phyloP scores from a whole-genome alignment of 306 rosid species.

The Lathyrus oleraceus region DNA sequence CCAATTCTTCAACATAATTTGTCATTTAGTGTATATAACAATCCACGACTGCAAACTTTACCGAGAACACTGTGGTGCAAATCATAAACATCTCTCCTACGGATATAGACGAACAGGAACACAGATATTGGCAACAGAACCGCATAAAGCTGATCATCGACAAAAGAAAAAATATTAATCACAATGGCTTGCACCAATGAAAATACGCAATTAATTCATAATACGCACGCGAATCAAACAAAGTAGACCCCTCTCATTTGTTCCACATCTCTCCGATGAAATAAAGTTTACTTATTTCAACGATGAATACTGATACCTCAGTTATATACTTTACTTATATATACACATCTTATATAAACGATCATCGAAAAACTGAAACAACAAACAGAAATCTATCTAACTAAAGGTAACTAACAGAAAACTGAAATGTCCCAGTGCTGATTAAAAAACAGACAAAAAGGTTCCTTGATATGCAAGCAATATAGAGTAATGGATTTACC shows the following conservation, averaged over 20 bases:
- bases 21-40: not conserved
- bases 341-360: not conserved
- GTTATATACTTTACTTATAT: not conserved
- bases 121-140: conserved; percentile 73
- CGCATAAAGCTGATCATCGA: conserved; percentile 65
- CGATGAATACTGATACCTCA: not conserved
- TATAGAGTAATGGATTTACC: conserved; percentile 44
- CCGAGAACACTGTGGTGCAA: conserved; percentile 85
- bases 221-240: not conserved
- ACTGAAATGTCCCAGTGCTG: too few relatives aligned
- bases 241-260: not conserved
- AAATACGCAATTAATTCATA: not conserved
- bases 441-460: not conserved
- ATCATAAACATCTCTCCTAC: conserved; percentile 86
- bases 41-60: conserved; percentile 31
- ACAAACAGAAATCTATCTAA: not conserved
- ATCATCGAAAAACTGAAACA: not conserved
- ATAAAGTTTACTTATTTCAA: not conserved
- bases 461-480: conserved; percentile 26
- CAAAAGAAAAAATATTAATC: conserved; percentile 12
- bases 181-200: conserved; percentile 8
- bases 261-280: not conserved
- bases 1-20: conserved; percentile 13
- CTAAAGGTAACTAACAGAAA: not conserved
- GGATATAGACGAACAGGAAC: conserved; percentile 61